These are phyloP conservation scores for Diacronema lutheri DNA, from an alignment of 78 protist genomes.

Conservation along the genomic window DNA sequence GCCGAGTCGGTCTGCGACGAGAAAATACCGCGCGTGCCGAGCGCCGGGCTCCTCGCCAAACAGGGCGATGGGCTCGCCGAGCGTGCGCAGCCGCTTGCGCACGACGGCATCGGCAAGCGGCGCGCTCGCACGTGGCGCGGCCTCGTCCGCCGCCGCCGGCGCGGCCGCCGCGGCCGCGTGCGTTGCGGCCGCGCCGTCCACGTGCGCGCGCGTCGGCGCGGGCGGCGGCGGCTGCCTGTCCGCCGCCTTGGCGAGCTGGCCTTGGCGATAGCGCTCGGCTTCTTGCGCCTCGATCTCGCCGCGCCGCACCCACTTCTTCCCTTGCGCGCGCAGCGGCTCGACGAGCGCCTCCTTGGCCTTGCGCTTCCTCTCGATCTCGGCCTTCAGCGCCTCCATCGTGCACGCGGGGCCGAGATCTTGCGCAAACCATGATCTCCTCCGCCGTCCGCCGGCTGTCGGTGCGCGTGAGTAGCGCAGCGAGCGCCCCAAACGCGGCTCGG, in stretches of 20 bases:
- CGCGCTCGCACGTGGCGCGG: not conserved
- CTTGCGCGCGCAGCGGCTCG: not conserved
- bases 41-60: constrained; percentile 43
- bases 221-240: not conserved
- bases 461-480: too few relatives aligned
- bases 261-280: not conserved
- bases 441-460: too few relatives aligned
- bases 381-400: not conserved
- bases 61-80: constrained; percentile 33
- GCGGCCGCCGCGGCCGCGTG: not conserved
- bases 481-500: too few relatives aligned
- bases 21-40: not conserved
- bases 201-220: not conserved
- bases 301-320: not conserved
- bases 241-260: not conserved
- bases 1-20: not conserved
- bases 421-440: too few relatives aligned
- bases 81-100: constrained; percentile 21
- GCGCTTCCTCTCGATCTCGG: constrained; percentile 2
- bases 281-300: not conserved
- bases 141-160: not conserved
- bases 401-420: too few relatives aligned
- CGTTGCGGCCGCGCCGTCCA: not conserved
- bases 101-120: not conserved
- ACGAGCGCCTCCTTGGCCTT: not conserved